Conservation (phyloP, 2,329 filamentous ascomycete species). For the Colletotrichum tamarilloi region DNA sequence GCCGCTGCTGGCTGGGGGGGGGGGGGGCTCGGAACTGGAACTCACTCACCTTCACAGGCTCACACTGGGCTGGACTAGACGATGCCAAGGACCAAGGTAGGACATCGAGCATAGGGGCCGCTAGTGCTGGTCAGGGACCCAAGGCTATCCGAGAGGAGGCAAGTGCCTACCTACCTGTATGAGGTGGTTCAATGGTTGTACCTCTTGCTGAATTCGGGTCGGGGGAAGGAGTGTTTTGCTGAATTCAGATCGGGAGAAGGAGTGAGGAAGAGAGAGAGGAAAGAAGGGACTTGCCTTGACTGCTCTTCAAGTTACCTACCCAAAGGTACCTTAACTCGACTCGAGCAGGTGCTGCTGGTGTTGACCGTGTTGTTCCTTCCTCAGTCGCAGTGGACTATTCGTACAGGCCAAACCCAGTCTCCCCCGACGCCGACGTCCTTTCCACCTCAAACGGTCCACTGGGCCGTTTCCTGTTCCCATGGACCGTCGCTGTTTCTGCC, state of each 20-base stretch:
- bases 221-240: not conserved
- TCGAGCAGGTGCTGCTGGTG: not conserved
- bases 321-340: not conserved
- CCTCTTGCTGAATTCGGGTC: not conserved
- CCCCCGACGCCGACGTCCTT: constrained; percentile 1
- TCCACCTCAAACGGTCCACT: constrained; percentile 15
- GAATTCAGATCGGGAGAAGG: not conserved
- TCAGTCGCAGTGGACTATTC: not conserved
- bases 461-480: constrained; percentile 8
- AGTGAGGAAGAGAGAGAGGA: not conserved
- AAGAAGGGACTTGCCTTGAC: not conserved
- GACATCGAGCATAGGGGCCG: not conserved
- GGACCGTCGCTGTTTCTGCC: not conserved
- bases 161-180: not conserved
- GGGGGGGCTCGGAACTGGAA: not conserved
- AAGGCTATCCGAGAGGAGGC: no score
- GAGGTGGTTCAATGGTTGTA: not conserved
- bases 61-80: not conserved
- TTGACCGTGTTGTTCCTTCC: not conserved
- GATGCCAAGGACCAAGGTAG: not conserved
- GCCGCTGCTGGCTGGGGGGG: not conserved
- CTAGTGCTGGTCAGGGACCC: not conserved
- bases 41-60: no score
- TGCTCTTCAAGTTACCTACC: not conserved
- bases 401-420: constrained; percentile 3